Evolutionary conservation across 2,329 filamentous ascomycete genomes (phyloP).

Genomic region (Fusarium robinianum): DNA sequence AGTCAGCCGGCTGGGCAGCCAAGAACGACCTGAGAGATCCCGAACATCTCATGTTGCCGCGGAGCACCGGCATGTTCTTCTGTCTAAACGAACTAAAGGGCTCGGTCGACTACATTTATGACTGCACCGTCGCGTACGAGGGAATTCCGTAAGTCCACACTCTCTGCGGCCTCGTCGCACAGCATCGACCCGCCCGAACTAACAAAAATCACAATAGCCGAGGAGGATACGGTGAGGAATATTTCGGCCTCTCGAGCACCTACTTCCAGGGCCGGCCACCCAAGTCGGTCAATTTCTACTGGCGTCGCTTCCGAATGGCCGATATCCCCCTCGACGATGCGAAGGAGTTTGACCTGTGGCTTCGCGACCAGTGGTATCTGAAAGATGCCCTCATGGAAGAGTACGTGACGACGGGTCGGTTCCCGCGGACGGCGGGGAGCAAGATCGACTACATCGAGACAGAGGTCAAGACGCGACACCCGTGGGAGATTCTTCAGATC

Average conservation of each 20-base stretch:
- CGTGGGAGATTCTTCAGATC: slow-evolving; percentile 60
- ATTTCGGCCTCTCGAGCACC: slow-evolving; percentile 83
- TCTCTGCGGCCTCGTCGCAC: not conserved
- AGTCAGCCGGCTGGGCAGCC: slow-evolving; percentile 75
- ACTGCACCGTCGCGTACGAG: slow-evolving; percentile 95
- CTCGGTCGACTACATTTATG: slow-evolving; percentile 82
- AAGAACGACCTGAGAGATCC: slow-evolving; percentile 75
- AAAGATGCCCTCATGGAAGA: slow-evolving; percentile 89
- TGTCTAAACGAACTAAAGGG: slow-evolving; percentile 75
- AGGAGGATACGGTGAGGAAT: slow-evolving; percentile 84
- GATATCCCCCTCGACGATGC: slow-evolving; percentile 80
- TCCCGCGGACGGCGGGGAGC: slow-evolving; percentile 69
- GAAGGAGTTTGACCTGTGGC: slow-evolving; percentile 80
- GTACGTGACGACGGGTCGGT: slow-evolving; percentile 76
- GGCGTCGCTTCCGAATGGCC: slow-evolving; percentile 80
- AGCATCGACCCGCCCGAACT: slow-evolving; percentile 15
- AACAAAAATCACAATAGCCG: slow-evolving; percentile 55
- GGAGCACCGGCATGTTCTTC: slow-evolving; percentile 80
- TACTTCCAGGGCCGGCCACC: slow-evolving; percentile 88
- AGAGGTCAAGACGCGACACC: slow-evolving; percentile 57
- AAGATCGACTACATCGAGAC: slow-evolving; percentile 59
- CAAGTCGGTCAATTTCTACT: slow-evolving; percentile 96
- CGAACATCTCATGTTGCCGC: slow-evolving; percentile 74
- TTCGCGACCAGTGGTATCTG: slow-evolving; percentile 84
- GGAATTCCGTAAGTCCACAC: slow-evolving; percentile 81